Percentiles rank a stretch among this genome's conserved stretches.
Conservation (phyloP, 192 early-diverging fungal species). For the Kickxella alabastrina region DNA sequence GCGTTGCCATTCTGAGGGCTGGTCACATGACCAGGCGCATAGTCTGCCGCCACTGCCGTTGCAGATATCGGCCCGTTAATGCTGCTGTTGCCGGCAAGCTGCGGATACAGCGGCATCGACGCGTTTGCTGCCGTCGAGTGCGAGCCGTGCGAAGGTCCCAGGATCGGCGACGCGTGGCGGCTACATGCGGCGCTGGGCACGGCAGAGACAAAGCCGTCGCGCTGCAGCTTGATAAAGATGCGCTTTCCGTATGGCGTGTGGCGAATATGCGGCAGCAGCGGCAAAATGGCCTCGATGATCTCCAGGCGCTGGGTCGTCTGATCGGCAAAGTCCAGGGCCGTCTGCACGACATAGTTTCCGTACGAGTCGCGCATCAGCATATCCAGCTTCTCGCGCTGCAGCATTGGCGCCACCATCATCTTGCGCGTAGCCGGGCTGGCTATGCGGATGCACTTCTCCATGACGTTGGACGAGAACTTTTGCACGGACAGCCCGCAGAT, state of each 20-base stretch:
- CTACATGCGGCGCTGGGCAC: slow-evolving; percentile 44
- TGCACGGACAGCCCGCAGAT: slow-evolving; percentile 77
- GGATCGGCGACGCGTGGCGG: slow-evolving; percentile 46
- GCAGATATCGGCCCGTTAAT: slow-evolving; percentile 2
- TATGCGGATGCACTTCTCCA: slow-evolving; percentile 89
- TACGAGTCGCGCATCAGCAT: slow-evolving; percentile 80
- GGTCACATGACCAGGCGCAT: slow-evolving; percentile 30
- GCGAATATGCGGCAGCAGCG: slow-evolving; percentile 74
- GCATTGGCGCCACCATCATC: slow-evolving; percentile 69
- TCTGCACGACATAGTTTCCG: slow-evolving; percentile 91
- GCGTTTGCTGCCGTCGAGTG: slow-evolving; percentile 29
- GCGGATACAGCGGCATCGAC: slow-evolving; percentile 36
- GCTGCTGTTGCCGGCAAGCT: slow-evolving; percentile 1
- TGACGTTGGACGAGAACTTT: slow-evolving; percentile 90
- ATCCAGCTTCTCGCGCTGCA: slow-evolving; percentile 70
- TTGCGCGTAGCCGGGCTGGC: slow-evolving; percentile 67
- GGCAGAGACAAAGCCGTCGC: slow-evolving; percentile 49
- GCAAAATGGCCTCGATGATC: slow-evolving; percentile 76
- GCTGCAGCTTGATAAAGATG: slow-evolving; percentile 74
- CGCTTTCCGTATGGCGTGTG: slow-evolving; percentile 88
- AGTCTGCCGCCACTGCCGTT: slow-evolving; percentile 7
- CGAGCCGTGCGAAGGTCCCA: slow-evolving; percentile 32
- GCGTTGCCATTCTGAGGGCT: slow-evolving; percentile 21
- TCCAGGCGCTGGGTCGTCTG: slow-evolving; percentile 62
- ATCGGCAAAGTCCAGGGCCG: slow-evolving; percentile 78